Base-by-base conservation (phyloP, 2,329 filamentous ascomycete genomes). In the Aureobasidium melanogenum region DNA sequence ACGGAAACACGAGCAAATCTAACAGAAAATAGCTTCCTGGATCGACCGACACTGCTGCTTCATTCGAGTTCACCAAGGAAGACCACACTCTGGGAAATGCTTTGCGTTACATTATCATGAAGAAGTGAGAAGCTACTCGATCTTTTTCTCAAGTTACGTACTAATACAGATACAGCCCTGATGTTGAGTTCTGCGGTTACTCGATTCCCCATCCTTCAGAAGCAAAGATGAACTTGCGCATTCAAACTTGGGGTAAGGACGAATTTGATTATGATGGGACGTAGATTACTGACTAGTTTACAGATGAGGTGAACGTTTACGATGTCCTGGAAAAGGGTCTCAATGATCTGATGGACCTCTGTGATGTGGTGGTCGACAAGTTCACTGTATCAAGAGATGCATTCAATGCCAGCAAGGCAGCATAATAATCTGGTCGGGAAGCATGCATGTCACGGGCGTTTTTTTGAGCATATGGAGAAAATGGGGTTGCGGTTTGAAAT, bases 171-270 rank as follows among this genome's bases (percentile, higher is more conserved):
- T 58, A 58, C 66, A 97, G 93, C 74, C 93, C 94, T 32, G 86
- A 94, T 65, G 94, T 99, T 63, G 94, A 99, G 74, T 97, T 99
- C 77, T 97, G 94, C 76, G 94, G 93, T 64, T 99, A 99, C 75
- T 90, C 93, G 8, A 97, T 99, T 64, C 94, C 94, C 32, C 94
- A 99, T 76, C 94, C 94, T 55, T 96, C 92, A 41, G 94, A 99
- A 76, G 80, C 87, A 43, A 94, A 96, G 77, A 96, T 99, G 93
- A 96, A 97, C 71, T 80, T 99, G 64, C 85, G 94, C 69, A 97
- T 99, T 65, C 94, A 99, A 76, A 99, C 93, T 67, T 97, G 94
- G 70, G 89, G 93, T 96, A 79, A 72, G 85, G 75, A 19, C 1
- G 5, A 38, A 41, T 10, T 48, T 12, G 30, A 58, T 19, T 30